Conservation (phyloP, 768 basidiomycete genomes). For the Tulasnella calospora region DNA sequence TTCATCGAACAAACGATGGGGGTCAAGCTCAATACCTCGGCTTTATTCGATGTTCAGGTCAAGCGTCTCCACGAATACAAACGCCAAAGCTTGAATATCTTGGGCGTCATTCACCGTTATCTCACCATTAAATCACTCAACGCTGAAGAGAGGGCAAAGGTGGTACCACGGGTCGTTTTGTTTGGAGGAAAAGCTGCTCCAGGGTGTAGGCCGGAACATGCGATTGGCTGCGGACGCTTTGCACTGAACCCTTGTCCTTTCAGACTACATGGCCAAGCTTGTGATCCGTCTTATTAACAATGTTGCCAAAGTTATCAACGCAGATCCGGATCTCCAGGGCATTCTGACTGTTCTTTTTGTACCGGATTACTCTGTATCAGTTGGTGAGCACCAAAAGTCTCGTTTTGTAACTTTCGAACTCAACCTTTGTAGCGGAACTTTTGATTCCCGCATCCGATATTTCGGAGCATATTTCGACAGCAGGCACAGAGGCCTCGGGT, state of each 20-base stretch:
- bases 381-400: not conserved
- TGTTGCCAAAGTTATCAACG: constrained; percentile 71
- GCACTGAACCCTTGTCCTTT: constrained; percentile 23
- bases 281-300: constrained; percentile 92
- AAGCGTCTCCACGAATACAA: constrained; percentile 93
- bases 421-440: constrained; percentile 59
- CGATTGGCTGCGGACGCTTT: not conserved
- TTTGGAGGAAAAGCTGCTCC: constrained; percentile 98
- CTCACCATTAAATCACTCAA: constrained; percentile 72
- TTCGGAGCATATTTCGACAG: constrained; percentile 94
- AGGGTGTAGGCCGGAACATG: constrained; percentile 53
- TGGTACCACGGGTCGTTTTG: constrained; percentile 84
- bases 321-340: constrained; percentile 81
- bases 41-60: constrained; percentile 82
- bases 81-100: constrained; percentile 92
- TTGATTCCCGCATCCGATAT: constrained; percentile 91
- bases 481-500: constrained; percentile 73
- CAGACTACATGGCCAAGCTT: constrained; percentile 89
- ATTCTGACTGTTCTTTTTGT: constrained; percentile 89
- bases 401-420: not conserved
- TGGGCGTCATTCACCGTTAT: constrained; percentile 85
- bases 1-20: constrained; percentile 69
- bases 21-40: constrained; percentile 62
- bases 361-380: constrained; percentile 76
- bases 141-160: constrained; percentile 72